Conservation (phyloP, 768 basidiomycete species). For the Dentipellis fragilis region DNA sequence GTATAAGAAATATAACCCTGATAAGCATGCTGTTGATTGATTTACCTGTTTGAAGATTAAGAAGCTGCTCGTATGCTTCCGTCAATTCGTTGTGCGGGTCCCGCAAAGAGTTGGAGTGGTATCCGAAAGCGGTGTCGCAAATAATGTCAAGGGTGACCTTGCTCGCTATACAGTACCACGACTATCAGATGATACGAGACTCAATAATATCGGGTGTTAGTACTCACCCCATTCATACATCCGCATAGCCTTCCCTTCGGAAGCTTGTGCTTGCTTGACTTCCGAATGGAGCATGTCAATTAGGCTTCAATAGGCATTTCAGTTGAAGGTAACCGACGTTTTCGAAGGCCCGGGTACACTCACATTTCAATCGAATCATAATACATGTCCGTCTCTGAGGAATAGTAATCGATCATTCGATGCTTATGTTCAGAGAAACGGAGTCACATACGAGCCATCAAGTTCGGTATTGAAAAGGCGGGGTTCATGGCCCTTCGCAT, state of each 20-base stretch:
- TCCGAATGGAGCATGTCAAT: neutral
- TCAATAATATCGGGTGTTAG: neutral
- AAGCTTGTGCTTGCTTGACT: neutral
- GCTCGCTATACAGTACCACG: slow-evolving; percentile 1
- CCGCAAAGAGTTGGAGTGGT: slow-evolving; percentile 9
- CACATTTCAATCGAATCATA: slow-evolving; percentile 1
- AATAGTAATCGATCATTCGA: neutral
- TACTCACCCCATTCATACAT: slow-evolving; percentile 12
- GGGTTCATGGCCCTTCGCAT: slow-evolving; percentile 13
- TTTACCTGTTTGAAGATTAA: slow-evolving; percentile 6
- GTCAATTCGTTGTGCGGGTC: slow-evolving; percentile 12
- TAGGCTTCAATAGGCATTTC: neutral
- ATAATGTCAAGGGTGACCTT: slow-evolving; percentile 17
- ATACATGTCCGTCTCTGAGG: neutral
- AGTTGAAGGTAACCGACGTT: too few relatives aligned
- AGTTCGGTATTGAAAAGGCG: slow-evolving; percentile 11
- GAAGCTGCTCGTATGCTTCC: slow-evolving; percentile 9
- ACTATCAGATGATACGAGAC: too few relatives aligned
- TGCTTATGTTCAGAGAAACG: neutral
- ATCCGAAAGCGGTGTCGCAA: slow-evolving; percentile 12
- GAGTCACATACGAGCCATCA: slow-evolving; percentile 10
- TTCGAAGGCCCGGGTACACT: neutral
- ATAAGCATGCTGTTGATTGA: neutral
- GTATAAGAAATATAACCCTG: neutral
- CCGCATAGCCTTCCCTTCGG: slow-evolving; percentile 3